phyloP scores from a whole-genome alignment of 2,329 filamentous ascomycete species.

The Penicillium sp. region DNA sequence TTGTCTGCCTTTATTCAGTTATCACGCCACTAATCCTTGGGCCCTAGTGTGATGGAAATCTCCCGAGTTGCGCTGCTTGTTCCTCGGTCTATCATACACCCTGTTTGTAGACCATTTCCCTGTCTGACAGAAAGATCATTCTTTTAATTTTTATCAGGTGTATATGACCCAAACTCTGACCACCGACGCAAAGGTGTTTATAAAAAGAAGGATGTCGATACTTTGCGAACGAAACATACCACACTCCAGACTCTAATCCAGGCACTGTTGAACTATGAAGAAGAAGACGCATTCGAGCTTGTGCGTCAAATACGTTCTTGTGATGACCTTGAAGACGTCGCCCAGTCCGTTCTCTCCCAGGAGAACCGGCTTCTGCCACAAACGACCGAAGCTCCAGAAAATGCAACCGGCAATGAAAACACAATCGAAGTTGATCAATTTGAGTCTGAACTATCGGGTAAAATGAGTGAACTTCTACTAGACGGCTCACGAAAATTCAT shows the following conservation, averaged over 20 bases:
- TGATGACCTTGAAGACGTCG: constrained; percentile 71
- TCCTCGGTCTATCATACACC: constrained; percentile 76
- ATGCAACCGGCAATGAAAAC: constrained; percentile 43
- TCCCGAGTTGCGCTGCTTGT: constrained; percentile 93
- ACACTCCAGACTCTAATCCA: constrained; percentile 92
- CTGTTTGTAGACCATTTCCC: constrained; percentile 33
- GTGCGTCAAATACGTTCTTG: constrained; percentile 88
- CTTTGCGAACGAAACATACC: constrained; percentile 80
- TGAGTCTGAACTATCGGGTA: constrained; percentile 84
- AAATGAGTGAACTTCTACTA: constrained; percentile 88
- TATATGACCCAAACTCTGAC: constrained; percentile 96
- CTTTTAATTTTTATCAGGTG: constrained; percentile 61
- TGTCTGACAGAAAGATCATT: not conserved
- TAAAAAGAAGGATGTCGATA: constrained; percentile 90
- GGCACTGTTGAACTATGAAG: constrained; percentile 86
- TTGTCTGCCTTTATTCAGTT: not conserved
- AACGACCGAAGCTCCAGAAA: constrained; percentile 36
- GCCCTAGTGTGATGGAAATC: constrained; percentile 77
- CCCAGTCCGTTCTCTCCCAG: constrained; percentile 60
- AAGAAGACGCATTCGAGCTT: constrained; percentile 80
- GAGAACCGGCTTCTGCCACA: constrained; percentile 54
- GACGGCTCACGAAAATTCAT: constrained; percentile 90
- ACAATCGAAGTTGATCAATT: constrained; percentile 51
- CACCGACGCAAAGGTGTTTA: constrained; percentile 96
- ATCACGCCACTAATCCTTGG: constrained; percentile 1